Evolutionary conservation across 2,329 filamentous ascomycete species (phyloP), one percentile per base, ranked within the genome.

Genomic region (Trichoderma arundinaceum): DNA sequence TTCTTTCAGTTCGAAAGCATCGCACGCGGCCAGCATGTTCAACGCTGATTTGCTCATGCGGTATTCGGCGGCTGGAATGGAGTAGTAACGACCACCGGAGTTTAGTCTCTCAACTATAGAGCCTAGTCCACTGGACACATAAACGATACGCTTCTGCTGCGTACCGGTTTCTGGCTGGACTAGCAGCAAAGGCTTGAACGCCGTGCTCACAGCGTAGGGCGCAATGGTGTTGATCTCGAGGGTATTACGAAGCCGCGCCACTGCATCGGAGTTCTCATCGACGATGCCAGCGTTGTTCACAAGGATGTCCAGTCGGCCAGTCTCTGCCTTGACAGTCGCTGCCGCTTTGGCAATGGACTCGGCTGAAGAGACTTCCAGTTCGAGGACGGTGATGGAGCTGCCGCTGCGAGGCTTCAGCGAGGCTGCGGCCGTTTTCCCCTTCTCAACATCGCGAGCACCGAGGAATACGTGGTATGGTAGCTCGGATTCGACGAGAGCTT

Each of bases 361-460:
- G 1, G 66, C 35, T 0, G 70, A 72, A 0, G 35, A 63, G 12
- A 74, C 69, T 28, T 77, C 74, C 2, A 76, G 68, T 3, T 70
- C 44, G 2, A 75, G 35, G 1, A 56, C 67, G 28, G 72, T 62
- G 5, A 88, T 89, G 1, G 88, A 88, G 28, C 28, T 46, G 13
- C 49, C 84, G 76, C 86, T 78, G 13, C 89, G 78, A 48, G 90
- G 82, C 68, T 88, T 84, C 60, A 91, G 81, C 46, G 70, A 73
- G 44, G 73, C 76, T 69, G 84, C 81, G 64, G 82, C 80, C 53
- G 78, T 73, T 6, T 74, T 59, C 54, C 78, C 79, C 68, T 79
- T 81, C 32, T 77, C 72, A 15, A 52, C 15, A 46, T 65, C 66
- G n/a, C 80, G 76, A 44, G 70, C 69, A 19, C 74, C 76, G 19